Conservation (phyloP, 2,329 filamentous ascomycete genomes). For the Stagonosporopsis tanaceti region DNA sequence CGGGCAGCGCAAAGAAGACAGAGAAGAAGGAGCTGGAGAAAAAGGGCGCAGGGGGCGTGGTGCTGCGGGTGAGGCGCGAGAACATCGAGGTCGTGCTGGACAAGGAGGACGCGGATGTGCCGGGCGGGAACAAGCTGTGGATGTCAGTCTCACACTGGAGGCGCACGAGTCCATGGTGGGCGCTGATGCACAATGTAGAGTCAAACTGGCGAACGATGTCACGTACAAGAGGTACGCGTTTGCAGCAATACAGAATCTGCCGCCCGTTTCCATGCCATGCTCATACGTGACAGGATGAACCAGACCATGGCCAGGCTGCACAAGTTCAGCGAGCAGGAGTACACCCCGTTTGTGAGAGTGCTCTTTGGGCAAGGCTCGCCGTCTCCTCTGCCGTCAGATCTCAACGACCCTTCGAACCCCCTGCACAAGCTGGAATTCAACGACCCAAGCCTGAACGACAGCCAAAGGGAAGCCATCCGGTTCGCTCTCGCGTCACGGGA, state of each 20-base stretch:
- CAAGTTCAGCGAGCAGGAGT: conserved; percentile 63
- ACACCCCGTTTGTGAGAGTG: conserved; percentile 66
- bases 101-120: conserved; percentile 65
- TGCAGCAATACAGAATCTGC: conserved; percentile 17
- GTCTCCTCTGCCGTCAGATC: conserved; percentile 57
- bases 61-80: conserved; percentile 68
- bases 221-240: conserved; percentile 66
- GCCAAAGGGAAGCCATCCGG: conserved; percentile 70
- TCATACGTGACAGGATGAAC: conserved; percentile 60
- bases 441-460: conserved; percentile 66
- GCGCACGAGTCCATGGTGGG: background rate
- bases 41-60: conserved; percentile 73
- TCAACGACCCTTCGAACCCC: conserved; percentile 50
- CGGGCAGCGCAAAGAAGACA: conserved; percentile 73
- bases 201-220: conserved; percentile 72
- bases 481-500: conserved; percentile 86
- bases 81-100: conserved; percentile 74
- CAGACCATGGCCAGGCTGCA: conserved; percentile 68
- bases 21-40: conserved; percentile 75
- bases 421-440: conserved; percentile 60
- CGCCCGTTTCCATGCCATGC: conserved; percentile 6
- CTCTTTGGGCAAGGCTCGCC: conserved; percentile 67
- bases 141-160: conserved; percentile 58
- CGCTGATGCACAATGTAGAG: conserved; percentile 56
- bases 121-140: conserved; percentile 65